Percentiles rank a stretch among this genome's conserved stretches.
phyloP scores from a whole-genome alignment of 2,329 filamentous ascomycete genomes.

The Hypoxylon sp. region DNA sequence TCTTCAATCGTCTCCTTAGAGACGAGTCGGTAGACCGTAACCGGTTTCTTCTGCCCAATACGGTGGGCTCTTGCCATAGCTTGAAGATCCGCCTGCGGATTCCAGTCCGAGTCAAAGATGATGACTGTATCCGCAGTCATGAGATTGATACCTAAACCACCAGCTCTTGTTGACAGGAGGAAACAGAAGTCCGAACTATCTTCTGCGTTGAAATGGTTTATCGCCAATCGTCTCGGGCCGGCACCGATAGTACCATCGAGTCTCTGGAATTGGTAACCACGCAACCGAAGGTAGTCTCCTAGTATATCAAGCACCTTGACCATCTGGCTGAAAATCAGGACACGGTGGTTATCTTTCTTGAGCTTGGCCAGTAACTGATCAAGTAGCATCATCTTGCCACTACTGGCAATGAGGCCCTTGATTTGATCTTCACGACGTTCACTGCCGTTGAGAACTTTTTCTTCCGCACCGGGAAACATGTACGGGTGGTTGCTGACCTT shows the following conservation, averaged over 20 bases:
- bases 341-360: slow-evolving; percentile 91
- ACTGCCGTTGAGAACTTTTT: slow-evolving; percentile 83
- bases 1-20: slow-evolving; percentile 99
- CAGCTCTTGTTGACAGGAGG: slow-evolving; percentile 90
- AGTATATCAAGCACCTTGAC: slow-evolving; percentile 98
- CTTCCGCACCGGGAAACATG: slow-evolving; percentile 95
- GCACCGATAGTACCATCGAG: slow-evolving; percentile 95
- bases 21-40: slow-evolving; percentile 94
- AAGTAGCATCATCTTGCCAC: slow-evolving; percentile 99
- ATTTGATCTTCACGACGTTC: slow-evolving; percentile 87
- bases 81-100: slow-evolving; percentile 96
- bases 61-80: slow-evolving; percentile 98
- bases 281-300: slow-evolving; percentile 89
- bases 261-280: slow-evolving; percentile 94
- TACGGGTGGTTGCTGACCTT: slow-evolving; percentile 99
- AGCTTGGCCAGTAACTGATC: slow-evolving; percentile 95
- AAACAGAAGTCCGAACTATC: slow-evolving; percentile 97
- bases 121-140: slow-evolving; percentile 99
- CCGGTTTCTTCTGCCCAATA: slow-evolving; percentile 94
- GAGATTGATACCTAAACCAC: slow-evolving; percentile 97
- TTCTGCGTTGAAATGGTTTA: slow-evolving; percentile 98
- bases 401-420: slow-evolving; percentile 92
- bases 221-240: slow-evolving; percentile 86
- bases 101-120: slow-evolving; percentile 99
- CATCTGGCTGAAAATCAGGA: slow-evolving; percentile 99